Base-by-base conservation (phyloP, 2,329 filamentous ascomycete genomes). In the Trichoderma oligosporum region DNA sequence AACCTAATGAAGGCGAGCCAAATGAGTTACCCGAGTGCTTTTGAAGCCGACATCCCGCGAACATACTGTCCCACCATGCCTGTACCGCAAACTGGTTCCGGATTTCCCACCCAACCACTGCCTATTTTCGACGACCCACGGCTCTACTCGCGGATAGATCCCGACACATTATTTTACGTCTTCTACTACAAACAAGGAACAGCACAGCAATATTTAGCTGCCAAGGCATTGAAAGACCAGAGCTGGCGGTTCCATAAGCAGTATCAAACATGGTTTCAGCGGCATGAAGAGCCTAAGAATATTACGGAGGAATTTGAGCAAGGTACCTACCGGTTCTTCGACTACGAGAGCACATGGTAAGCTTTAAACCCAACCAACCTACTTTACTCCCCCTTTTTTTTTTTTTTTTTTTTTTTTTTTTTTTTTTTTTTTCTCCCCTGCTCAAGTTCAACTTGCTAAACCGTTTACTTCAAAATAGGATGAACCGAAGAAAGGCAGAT, bases 161-260 rank as follows among this genome's bases (percentile, higher is more conserved):
- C 92, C 0, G 94, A 99, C 69, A 96, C 93, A 27, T 80, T 99
- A 8, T 99, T 99, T 75, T 99, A 99, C 75, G 89, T 96, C 44
- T 99, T 99, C 75, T 99, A 99, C 79, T 99, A 99, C 78, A 91
- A 93, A 65, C 94, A 99, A 73, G 91, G 91, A 24, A 92, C 91
- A 1, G 92, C 96, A 65, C 92, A 97, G 71, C 94, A 99, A 71
- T 97, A 92, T 69, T 81, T 97, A 59, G 91, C 94, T 1, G 94
- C 94, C 12, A 96, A 96, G 74, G 91, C 94, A n/a, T 78, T 99
- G 52, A 99, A 99, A 76, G 89, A 93, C 64, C 94, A 99, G 74
- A 97, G 92, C 73, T 99, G 94, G 94, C 84, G 94, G 57, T 99
- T 99, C 72, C 94, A 99, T 76, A 99, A 99, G 79, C 94, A 97